These are phyloP conservation scores for Leccinum disarticulatum DNA, from an alignment of 768 basidiomycete species.

Conservation along the genomic window DNA sequence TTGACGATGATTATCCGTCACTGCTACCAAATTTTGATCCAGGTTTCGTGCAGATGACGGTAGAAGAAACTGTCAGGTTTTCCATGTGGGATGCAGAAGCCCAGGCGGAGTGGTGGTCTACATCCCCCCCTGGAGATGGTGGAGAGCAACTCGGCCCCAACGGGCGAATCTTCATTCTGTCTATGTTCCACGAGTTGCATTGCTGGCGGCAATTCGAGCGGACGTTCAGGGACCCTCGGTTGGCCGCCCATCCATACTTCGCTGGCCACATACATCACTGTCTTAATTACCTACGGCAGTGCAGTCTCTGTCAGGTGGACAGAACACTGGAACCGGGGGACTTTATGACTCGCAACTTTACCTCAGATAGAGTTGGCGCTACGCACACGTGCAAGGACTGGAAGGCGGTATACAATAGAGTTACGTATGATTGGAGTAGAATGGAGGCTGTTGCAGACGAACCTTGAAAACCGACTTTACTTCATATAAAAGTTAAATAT, in stretches of 20 bases:
- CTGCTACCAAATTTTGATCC: neutral
- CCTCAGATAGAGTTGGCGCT: neutral
- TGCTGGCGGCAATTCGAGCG: neutral
- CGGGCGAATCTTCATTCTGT: neutral
- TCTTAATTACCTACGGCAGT: neutral
- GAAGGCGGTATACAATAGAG: neutral
- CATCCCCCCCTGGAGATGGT: neutral
- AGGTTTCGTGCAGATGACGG: neutral
- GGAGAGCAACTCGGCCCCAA: neutral
- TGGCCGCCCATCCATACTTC: neutral
- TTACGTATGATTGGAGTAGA: neutral
- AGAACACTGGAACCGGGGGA: neutral
- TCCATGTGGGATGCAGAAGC: neutral
- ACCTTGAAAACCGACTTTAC: no score
- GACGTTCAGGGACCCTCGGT: neutral
- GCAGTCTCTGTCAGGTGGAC: neutral
- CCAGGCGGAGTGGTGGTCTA: neutral
- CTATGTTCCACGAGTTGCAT: neutral
- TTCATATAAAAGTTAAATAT: no score
- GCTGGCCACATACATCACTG: neutral
- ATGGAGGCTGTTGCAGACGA: no score
- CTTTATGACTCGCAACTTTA: neutral
- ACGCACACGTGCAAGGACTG: neutral
- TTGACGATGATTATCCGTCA: neutral
- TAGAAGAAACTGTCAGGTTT: neutral